A percentile compares a stretch with the other conserved stretches of the same genome.
These are phyloP conservation scores for Penicillium sp. DNA, from an alignment of 2,329 filamentous ascomycete species.

Conservation along the genomic window DNA sequence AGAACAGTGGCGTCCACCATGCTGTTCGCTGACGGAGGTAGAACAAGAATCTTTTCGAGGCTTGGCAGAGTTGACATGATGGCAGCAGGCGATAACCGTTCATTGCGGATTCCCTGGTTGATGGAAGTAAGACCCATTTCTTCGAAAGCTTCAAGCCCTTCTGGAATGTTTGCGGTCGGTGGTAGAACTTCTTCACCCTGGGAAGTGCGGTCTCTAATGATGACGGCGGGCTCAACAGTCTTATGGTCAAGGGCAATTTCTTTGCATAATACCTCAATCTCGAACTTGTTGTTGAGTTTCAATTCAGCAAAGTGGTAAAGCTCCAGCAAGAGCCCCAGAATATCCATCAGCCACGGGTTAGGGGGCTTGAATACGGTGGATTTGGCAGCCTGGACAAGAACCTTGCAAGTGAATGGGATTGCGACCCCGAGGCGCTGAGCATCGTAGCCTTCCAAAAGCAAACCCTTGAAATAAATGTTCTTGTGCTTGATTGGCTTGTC, in stretches of 20 bases:
- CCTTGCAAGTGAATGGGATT: conserved; percentile 97
- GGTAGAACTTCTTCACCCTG: conserved; percentile 60
- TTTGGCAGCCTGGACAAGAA: conserved; percentile 76
- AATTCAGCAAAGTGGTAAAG: conserved; percentile 90
- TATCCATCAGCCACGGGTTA: conserved; percentile 98
- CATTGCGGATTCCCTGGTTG: conserved; percentile 65
- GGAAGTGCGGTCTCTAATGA: conserved; percentile 73
- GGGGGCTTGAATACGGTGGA: conserved; percentile 91
- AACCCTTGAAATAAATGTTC: conserved; percentile 95
- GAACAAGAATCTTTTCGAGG: conserved; percentile 72
- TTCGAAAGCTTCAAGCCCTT: conserved; percentile 77
- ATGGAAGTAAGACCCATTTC: conserved; percentile 76
- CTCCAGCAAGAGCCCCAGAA: conserved; percentile 85
- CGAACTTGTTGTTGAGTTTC: conserved; percentile 96
- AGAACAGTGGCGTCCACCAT: conserved; percentile 69
- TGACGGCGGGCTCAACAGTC: conserved; percentile 79
- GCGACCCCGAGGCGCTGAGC: conserved; percentile 87
- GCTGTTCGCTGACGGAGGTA: conserved; percentile 75
- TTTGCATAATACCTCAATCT: conserved; percentile 96
- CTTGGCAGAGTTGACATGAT: conserved; percentile 82
- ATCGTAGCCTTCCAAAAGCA: conserved; percentile 90
- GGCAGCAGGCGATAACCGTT: conserved; percentile 72
- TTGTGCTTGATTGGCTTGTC: conserved; percentile 95
- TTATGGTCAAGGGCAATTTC: conserved; percentile 90
- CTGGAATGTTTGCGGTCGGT: conserved; percentile 56